phyloP scores from a whole-genome alignment of 257 asterid species.

The Nicotiana paniculata region DNA sequence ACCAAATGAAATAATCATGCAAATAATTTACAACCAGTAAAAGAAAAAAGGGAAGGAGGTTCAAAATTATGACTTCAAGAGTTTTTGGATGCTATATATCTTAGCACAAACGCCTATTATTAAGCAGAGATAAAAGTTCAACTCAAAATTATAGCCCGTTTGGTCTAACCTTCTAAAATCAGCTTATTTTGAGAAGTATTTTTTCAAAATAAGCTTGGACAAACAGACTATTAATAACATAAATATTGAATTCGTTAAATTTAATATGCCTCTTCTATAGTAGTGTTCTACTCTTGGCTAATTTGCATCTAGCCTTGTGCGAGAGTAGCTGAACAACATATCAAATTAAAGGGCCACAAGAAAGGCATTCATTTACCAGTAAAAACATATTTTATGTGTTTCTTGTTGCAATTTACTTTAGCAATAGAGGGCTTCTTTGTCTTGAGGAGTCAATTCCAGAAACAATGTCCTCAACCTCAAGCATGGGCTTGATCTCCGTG shows the following conservation, averaged over 20 bases:
- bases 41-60: background rate
- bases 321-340: background rate
- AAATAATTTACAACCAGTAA: background rate
- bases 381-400: background rate
- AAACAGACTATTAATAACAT: no score
- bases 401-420: background rate
- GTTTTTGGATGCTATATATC: background rate
- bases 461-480: background rate
- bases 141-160: no score
- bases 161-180: no score
- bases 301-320: background rate
- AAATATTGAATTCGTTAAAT: background rate
- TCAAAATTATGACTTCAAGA: background rate
- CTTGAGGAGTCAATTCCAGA: background rate
- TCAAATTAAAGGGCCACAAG: no score
- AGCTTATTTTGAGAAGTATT: no score
- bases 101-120: background rate
- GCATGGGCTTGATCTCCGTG: constrained; percentile 1
- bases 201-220: no score
- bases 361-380: no score
- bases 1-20: background rate
- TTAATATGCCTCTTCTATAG: background rate
- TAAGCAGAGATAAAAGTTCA: background rate
- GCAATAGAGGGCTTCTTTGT: background rate
- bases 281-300: background rate